Base-by-base conservation (phyloP, 192 early-diverging fungal species). In the Backusella circina region DNA sequence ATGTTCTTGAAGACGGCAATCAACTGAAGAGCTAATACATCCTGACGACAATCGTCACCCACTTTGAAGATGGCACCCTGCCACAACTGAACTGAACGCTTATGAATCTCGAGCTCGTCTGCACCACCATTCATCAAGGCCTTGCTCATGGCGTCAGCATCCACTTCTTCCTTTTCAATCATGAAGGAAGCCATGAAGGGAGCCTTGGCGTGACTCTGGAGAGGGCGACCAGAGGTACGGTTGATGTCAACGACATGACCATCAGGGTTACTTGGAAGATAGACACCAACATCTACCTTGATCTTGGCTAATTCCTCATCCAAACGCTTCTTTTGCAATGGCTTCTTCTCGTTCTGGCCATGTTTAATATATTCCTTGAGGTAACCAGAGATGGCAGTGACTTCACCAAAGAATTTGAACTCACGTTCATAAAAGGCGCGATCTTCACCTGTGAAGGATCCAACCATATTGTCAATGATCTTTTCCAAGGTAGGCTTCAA, bases 131-230 rank as follows among this genome's bases (percentile, higher is more conserved):
- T 81, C 35, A 84, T 82, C 37, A 87, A 71, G 4, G 82, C 77
- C 41, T 78, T 70, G 72, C 78, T 81, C 33, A 89, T 79, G 33
- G 90, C 84, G n/a, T 90, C 91, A 5, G 88, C 87, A 39, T 84
- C 85, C 39, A 82, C 83, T 9, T 71, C 78, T 6, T 85, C 86
- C 81, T 89, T 90, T 65, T 91, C 86, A 33, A 98, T 90, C 74
- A 96, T 87, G 84, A 99, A 99, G 1, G 97, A 97, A 28, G 97
- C 97, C 96, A 99, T 95, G 81, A 99, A 99, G 30, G 98, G 98
- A 2, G 98, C 97, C 89, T 99, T 99, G 57, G 98, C 98, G 76
- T 99, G 98, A 67, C 90, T 92, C 84, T 99, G 98, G 39, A 99
- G 84, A 54, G 98, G 97, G 26, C 95, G 85, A 18, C 98, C 98